Base-by-base conservation (phyloP, 2,329 filamentous ascomycete species). In the Cyphellophora attinorum region DNA sequence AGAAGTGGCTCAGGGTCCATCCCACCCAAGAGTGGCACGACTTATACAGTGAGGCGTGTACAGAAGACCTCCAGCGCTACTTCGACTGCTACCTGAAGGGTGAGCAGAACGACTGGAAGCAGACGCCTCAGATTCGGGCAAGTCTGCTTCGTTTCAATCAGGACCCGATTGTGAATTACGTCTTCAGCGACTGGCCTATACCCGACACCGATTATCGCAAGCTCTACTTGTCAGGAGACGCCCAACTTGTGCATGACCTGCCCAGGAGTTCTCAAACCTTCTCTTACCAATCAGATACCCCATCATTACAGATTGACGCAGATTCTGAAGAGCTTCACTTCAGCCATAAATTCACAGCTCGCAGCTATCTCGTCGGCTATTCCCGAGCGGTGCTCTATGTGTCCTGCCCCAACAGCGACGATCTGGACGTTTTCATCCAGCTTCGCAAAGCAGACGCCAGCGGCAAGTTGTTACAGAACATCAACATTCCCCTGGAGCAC, bases 311-410 rank as follows among this genome's bases (percentile, higher is more conserved):
- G 15, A 35, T 37, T 11, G 36, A 31, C n/a, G 32, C 10, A 6
- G 34, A 35, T 18, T 8, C 11, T 2, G 19, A 36, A 5, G 39
- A 33, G 19, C 6, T 39, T 5, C 51, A 54, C 8, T 67, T 68
- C 45, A 55, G 45, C 2, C 49, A 59, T 37, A 63, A 50, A 0
- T 69, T 70, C 39, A 13, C 47, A 2, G 46, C 61, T 29, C 46
- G 49, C 2, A 56, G 34, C 5, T 31, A 27, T 5, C 30, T 71
- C 1, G 58, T 67, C n/a, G 67, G 66, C 2, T 48, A 65, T 0
- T 57, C 67, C 5, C 70, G 69, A 44, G 62, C 64, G 0, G 47
- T 61, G 0, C 47, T 72, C 0, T 67, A 64, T 49, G 60, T 70
- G 51, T 64, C 60, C 1, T 61, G 56, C 37, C 46, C 51, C 2